Evolutionary conservation across 495 filamentous ascomycete genomes (phyloP), one percentile per base, ranked within the genome.

Genomic region (Filosporella fistucella): DNA sequence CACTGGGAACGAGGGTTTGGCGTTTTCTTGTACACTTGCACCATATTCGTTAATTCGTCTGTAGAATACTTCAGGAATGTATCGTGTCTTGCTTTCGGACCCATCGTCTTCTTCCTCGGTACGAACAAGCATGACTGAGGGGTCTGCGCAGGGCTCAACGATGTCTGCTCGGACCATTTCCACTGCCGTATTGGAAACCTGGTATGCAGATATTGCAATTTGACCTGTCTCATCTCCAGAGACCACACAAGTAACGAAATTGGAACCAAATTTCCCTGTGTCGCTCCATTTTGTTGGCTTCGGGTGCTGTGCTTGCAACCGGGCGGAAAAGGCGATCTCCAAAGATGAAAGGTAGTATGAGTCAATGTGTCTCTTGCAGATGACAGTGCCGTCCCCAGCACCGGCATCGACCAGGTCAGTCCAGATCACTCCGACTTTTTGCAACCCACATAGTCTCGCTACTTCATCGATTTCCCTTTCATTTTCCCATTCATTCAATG

Each of bases 21-120:
- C 93, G 59, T 96, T 97, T 59, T 97, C 88, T 62, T 95, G 94
- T 2, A 97, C 93, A 58, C 86, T 95, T 44, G 84, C 86, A 6
- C 94, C 94, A 58, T 99, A 95, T 62, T 97, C 91, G 63, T 99
- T 97, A 59, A 96, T 90, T 45, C 82, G 78, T 37, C 93, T 82
- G 66, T 91, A 99, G 69, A 97, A 97, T 13, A 99, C 93, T 54
- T 99, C 93, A 2, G 94, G 93, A 33, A 97, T 95, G 59, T 99
- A 99, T 38, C 90, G 77, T 21, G 84, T 84, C 45, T 77, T 81
- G 64, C 77, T 86, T n/a, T 66, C 68, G 22, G 67, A 70, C 46
- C 74, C 79, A 43, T 91, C 85, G 28, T 91, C 86, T 56, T 89
- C 87, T 38, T 95, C 88, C 61, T 96, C 93, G 22, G 85, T 85